phyloP scores from a whole-genome alignment of 208 protist species.

The Leishmania martiniquensis region DNA sequence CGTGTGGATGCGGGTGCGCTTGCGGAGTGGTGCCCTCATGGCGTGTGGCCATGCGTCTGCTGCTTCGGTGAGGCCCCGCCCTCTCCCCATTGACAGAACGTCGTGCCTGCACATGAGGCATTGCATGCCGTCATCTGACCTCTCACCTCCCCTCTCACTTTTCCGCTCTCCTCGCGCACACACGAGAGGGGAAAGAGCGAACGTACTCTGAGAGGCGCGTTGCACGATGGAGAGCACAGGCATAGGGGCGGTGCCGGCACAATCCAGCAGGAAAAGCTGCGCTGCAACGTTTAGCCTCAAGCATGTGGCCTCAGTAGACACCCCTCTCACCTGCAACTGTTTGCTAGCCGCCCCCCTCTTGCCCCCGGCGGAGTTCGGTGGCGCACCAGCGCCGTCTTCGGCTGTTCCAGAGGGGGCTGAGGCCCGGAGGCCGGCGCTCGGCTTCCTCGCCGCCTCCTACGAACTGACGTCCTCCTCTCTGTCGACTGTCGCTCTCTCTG shows the following conservation, averaged over 20 bases:
- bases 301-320: constrained; percentile 13
- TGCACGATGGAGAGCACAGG: neutral
- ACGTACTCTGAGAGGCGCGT: neutral
- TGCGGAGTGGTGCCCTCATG: neutral
- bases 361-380: neutral
- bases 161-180: neutral
- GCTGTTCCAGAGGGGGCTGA: neutral
- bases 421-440: neutral
- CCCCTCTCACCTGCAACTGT: constrained; percentile 73
- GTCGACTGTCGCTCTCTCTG: neutral
- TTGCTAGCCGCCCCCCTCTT: constrained; percentile 42
- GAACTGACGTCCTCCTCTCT: neutral
- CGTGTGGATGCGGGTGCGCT: neutral
- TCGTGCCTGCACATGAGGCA: neutral
- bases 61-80: neutral
- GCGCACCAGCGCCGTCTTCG: neutral
- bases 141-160: no score
- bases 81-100: neutral
- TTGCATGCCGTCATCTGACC: neutral
- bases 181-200: neutral
- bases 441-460: constrained; percentile 8
- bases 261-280: no score
- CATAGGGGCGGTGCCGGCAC: neutral
- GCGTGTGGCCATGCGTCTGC: neutral
- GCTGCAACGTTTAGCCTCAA: neutral